Base-by-base conservation (phyloP, 805 yeast genomes). In the Candida krabiensis region DNA sequence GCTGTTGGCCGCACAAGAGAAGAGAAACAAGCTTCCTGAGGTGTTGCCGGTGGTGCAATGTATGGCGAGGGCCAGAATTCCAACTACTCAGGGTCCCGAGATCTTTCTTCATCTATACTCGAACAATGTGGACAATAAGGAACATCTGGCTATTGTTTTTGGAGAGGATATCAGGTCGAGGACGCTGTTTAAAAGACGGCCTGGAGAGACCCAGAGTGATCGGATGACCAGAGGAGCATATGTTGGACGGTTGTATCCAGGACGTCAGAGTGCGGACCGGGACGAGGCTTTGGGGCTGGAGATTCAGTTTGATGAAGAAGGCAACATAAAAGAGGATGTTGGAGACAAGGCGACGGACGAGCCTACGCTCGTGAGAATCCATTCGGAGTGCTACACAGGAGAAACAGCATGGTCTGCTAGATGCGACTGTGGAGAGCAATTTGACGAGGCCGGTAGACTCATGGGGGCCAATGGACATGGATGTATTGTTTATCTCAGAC, bases 391-490 rank as follows among this genome's bases (percentile, higher is more conserved):
- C 64, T 93, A 91, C 67, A 93, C 99, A 0, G 99, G 99, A 3
- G 99, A 93, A 59, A 93, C 97, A 1, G 98, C 97, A 8, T 93
- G 99, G 99, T 80, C 91, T 41, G 98, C 99, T 1, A 75, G 99
- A 38, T 93, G 99, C 63, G 99, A 93, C 64, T 93, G 99, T 66
- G 99, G 99, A 15, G 99, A 93, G 64, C 99, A 93, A 67, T 86
- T 93, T 54, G 97, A 93, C 63, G 96, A 95, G 63, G 98, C 98
- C 2, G 99, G 97, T 7, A 74, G 95, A 46, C 63, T 88, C 29
- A 93, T 93, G 91, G 96, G 96, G 5, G 68, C 73, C 40, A 73
- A 72, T 33, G 96, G 96, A 13, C 84, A 80, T 49, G 99, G 99
- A 16, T 90, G 96, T 52, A 89, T 93, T 35, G 98, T 93, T 2